Evolutionary conservation across 805 yeast genomes (phyloP), one percentile per base, ranked within the genome.

Genomic region (Wickerhamiella lipophila): DNA sequence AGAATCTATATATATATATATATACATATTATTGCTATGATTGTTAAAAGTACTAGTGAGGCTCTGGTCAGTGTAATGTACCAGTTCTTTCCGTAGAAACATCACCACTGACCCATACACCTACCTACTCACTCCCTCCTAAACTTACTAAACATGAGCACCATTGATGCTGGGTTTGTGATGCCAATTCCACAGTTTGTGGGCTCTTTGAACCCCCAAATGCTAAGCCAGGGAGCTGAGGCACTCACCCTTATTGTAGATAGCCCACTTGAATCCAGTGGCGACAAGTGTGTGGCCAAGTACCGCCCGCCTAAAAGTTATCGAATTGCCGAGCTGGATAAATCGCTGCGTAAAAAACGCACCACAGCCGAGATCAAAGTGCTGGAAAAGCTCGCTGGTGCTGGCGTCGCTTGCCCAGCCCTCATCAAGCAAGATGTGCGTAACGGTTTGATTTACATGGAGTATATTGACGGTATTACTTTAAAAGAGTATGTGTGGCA

Each of bases 251-350:
- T 58, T 21, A 11, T 39, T 8, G 46, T 49, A 15, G 22, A 29
- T 9, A 21, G 29, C 21, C 50, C 50, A 8, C 26, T 13, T 12
- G 36, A 9, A 3, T 19, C 46, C 6, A 18, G 8, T 21, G 32
- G 30, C 5, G 47, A 58, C 3, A 62, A 67, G 49, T 81, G 70
- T 61, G 79, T 89, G 32, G 70, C 86, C 53, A 92, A 92, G 63
- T 88, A 74, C 63, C 73, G 98, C 54, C 96, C 98, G 1, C 75
- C 79, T 21, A 92, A 92, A 61, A 77, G 81, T n/a, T 92, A 92
- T 61, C 72, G 98, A 60, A 95, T 92, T 58, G 86, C 86, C 3
- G 72, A 73, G 32, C 75, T 92, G 22, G 98, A 92, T 64, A 72
- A 73, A 7, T 72, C 72, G 41, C 72, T 92, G 45, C 85, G 94